Conservation (phyloP, 495 filamentous ascomycete species). For the Lineolata rhizophorae region DNA sequence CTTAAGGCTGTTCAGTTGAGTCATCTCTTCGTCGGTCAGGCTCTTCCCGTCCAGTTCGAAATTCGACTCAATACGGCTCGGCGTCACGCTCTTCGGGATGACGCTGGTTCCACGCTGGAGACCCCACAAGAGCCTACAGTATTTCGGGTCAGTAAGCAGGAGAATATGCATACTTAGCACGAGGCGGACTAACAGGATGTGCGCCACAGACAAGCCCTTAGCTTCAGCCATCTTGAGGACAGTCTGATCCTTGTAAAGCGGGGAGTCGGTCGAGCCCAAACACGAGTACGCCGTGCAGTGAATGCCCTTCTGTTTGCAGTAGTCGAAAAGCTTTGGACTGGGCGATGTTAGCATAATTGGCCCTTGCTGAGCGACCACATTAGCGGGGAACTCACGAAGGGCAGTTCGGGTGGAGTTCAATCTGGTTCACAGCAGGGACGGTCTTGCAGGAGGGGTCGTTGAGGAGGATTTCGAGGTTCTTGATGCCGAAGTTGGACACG, state of each 20-base stretch:
- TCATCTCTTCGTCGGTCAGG: constrained; percentile 18
- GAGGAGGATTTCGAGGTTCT: constrained; percentile 34
- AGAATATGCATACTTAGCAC: background rate
- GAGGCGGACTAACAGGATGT: constrained; percentile 13
- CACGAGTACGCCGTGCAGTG: constrained; percentile 22
- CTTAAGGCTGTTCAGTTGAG: constrained; percentile 12
- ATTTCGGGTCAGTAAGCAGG: background rate
- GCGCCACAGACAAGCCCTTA: constrained; percentile 16
- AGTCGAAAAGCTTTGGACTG: constrained; percentile 57
- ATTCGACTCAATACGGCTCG: constrained; percentile 16
- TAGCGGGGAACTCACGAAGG: constrained; percentile 7
- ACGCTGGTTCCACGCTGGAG: constrained; percentile 20
- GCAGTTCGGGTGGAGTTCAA: constrained; percentile 30
- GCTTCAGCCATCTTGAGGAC: constrained; percentile 16
- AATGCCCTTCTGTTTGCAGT: constrained; percentile 23
- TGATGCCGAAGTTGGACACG: constrained; percentile 39
- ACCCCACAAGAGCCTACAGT: constrained; percentile 17
- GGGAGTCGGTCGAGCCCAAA: constrained; percentile 19
- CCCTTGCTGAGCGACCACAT: no score
- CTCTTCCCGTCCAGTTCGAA: constrained; percentile 20
- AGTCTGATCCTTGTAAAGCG: constrained; percentile 17
- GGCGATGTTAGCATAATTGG: constrained; percentile 23
- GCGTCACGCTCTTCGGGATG: constrained; percentile 21
- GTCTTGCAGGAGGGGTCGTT: constrained; percentile 32
- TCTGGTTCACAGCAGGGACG: constrained; percentile 72